phyloP scores from a whole-genome alignment of 2,329 filamentous ascomycete genomes.

The Alternaria burnsii region DNA sequence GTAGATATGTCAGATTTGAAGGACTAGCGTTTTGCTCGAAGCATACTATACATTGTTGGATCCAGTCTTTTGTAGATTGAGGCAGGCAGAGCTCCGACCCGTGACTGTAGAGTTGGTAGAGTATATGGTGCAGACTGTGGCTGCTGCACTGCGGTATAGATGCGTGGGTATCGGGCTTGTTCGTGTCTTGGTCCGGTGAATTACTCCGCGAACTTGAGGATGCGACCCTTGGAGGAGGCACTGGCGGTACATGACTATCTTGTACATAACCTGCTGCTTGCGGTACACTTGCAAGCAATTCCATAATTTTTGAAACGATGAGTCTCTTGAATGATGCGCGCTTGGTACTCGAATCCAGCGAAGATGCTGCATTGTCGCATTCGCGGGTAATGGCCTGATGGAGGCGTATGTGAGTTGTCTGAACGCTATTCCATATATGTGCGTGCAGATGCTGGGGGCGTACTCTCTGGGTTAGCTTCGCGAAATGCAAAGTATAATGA shows the following conservation, averaged over 20 bases:
- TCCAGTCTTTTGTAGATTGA: constrained; percentile 19
- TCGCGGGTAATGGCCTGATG: constrained; percentile 34
- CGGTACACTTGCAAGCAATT: constrained; percentile 38
- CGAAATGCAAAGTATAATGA: background rate
- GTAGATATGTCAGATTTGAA: constrained; percentile 22
- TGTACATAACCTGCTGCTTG: constrained; percentile 32
- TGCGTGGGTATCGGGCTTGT: background rate
- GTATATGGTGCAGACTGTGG: constrained; percentile 30
- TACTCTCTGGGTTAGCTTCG: constrained; percentile 7
- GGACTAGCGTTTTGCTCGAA: constrained; percentile 23
- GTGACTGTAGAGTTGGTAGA: constrained; percentile 34
- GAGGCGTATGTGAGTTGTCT: constrained; percentile 33
- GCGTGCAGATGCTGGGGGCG: constrained; percentile 32
- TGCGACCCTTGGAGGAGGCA: background rate
- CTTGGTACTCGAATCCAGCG: constrained; percentile 7
- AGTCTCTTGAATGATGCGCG: constrained; percentile 18
- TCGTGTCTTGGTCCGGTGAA: background rate
- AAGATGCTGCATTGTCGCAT: constrained; percentile 7
- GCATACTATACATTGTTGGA: constrained; percentile 25
- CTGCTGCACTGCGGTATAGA: background rate
- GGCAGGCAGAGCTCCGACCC: constrained; percentile 20
- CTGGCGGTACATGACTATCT: constrained; percentile 3
- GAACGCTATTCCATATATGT: constrained; percentile 39
- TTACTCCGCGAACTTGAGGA: too few species aligned
- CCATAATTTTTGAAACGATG: constrained; percentile 23